These are phyloP conservation scores for Durotheca rogersii DNA, from an alignment of 495 filamentous ascomycete genomes.

Conservation along the genomic window DNA sequence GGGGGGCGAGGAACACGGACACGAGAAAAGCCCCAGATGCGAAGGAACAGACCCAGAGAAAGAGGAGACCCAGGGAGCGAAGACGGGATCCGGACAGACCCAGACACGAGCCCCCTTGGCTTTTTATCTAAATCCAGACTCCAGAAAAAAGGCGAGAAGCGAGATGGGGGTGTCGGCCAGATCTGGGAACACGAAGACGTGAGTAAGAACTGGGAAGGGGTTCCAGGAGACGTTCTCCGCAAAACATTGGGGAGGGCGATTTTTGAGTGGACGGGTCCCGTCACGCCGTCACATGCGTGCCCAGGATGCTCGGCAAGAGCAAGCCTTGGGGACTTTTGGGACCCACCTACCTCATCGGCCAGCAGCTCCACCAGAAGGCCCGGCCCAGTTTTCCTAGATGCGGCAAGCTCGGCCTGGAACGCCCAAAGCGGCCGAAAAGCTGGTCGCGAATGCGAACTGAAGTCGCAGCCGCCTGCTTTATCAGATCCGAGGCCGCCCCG, in stretches of 20 bases:
- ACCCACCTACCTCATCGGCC: background rate
- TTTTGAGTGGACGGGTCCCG: too few species aligned
- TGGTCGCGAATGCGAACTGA: constrained; percentile 27
- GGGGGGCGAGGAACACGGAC: background rate
- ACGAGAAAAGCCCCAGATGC: constrained; percentile 11
- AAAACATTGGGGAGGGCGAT: too few species aligned
- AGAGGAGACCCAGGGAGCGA: too few species aligned
- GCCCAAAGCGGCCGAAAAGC: too few species aligned
- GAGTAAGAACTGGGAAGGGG: constrained; percentile 4
- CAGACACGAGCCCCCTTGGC: background rate
- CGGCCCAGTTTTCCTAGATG: constrained; percentile 23
- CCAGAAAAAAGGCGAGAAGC: background rate
- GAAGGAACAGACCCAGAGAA: too few species aligned
- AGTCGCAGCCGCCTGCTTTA: constrained; percentile 5
- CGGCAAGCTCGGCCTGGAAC: constrained; percentile 13
- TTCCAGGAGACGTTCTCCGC: too few species aligned
- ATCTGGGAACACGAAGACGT: background rate
- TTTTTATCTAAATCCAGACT: background rate
- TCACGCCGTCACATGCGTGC: constrained; percentile 27
- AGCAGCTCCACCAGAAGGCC: constrained; percentile 1
- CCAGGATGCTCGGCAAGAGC: constrained; percentile 28
- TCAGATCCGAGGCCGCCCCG: constrained; percentile 24
- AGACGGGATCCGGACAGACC: background rate
- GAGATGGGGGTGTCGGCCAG: background rate
- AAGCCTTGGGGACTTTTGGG: too few species aligned